Base-by-base conservation (phyloP, 306 rosid species). In the Trichosanthes truncata region DNA sequence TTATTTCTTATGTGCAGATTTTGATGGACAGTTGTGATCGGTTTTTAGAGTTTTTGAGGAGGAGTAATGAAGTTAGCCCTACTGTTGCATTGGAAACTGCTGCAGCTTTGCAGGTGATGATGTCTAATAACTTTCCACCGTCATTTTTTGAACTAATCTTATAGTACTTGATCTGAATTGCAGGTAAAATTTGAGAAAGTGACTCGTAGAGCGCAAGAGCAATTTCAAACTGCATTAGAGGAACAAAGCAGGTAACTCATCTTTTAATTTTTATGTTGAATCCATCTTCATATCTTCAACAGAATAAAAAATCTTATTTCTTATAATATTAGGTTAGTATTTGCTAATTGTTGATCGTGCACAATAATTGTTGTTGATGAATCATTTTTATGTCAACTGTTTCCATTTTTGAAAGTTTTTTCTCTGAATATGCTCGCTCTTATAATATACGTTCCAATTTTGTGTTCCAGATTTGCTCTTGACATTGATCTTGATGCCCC, bases 401-500 rank as follows among this genome's bases (percentile, higher is more conserved):
- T 41, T 21, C 21, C 29, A 38, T 40, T 68, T 9, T 41, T 21
- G 23, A 65, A 9, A 66, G 4, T 46, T 67, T 52, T 75, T 31
- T 31, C 59, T 33, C 17, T 20, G 21, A 51, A 46, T 25, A 69
- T 43, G 13, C 11, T 40, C 9, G 1, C 21, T 77, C 5, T 20
- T 38, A 9, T 57, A 55, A 46, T 49, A 46, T 46, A 25, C 7
- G 46, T 67, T 74, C 51, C 73, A 26, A 82, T 84, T 80, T 83
- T 78, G 31, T 73, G 69, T 86, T 87, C 83, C 93, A 95, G 99
- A 84, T 95, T 95, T 89, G 93, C 99, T 65, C 89, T 95, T 79
- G 99, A 95, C 84, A 84, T 95, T 84, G 99, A 95, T 77, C 88
- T 95, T 59, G 99, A 93, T 86, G 99, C 99, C 73, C 99, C 99